phyloP scores from a whole-genome alignment of 345 rosid genomes.

The Eutrema heterophyllum region DNA sequence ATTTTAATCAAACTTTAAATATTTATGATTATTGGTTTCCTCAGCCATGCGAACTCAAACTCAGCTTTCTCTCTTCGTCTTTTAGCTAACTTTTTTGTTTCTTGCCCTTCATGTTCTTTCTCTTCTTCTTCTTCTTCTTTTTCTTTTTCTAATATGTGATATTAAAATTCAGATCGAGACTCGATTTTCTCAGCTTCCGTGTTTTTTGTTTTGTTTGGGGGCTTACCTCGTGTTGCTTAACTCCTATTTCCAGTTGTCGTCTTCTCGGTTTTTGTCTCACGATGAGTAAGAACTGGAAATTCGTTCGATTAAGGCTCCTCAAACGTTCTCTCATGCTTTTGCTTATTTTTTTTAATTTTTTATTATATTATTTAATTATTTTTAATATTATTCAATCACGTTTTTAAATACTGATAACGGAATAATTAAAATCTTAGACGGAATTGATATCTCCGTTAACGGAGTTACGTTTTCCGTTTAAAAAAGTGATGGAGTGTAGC shows the following conservation, averaged over 20 bases:
- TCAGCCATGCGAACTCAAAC: slow-evolving; percentile 32
- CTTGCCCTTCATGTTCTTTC: too few relatives aligned
- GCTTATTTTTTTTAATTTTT: too few relatives aligned
- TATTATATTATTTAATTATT: too few relatives aligned
- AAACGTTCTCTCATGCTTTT: neutral
- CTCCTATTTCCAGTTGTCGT: neutral
- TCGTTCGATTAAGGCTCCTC: slow-evolving; percentile 24
- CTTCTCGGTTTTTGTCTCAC: neutral
- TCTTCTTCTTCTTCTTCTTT: neutral
- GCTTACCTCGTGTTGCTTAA: neutral
- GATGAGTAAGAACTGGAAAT: slow-evolving; percentile 24
- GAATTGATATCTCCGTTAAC: too few relatives aligned
- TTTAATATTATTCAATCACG: too few relatives aligned
- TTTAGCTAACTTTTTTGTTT: slow-evolving; percentile 2
- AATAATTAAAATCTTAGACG: too few relatives aligned
- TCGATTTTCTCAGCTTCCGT: too few relatives aligned
- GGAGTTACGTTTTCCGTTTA: too few relatives aligned
- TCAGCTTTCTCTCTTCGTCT: slow-evolving; percentile 10
- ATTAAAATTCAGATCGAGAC: slow-evolving; percentile 11
- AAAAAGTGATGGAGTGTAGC: too few relatives aligned
- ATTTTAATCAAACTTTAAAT: neutral
- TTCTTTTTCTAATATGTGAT: neutral
- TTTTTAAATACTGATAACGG: too few relatives aligned
- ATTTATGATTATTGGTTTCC: too few relatives aligned
- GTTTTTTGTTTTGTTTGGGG: too few relatives aligned